Evolutionary conservation across 805 yeast genomes (phyloP), one percentile per base, ranked within the genome.

Genomic region (Dipodascus geniculatus): DNA sequence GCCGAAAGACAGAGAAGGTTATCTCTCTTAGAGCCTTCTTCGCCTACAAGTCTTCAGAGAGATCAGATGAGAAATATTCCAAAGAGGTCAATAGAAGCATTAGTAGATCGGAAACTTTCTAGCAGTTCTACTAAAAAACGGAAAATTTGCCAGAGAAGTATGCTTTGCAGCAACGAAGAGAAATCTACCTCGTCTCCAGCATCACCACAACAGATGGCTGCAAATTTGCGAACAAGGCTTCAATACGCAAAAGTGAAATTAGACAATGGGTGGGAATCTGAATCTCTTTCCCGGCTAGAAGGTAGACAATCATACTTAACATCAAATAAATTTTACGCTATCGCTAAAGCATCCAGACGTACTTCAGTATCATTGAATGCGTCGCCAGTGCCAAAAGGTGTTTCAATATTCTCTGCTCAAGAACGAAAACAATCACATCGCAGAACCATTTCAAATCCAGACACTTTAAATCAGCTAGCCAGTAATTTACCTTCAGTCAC

Each of bases 171-270:
- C 20, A 38, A 38, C 6, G 8, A 38, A n/a, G 20, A 4, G 20
- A 38, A n/a, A 17, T n/a, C 20, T 4, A n/a, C 44, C 14, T 4
- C 6, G 44, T 38, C 44, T 38, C 44, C 44, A 14, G 14, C 44
- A 6, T 38, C 44, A 6, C 44, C 44, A 14, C 11, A 38, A 17
- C 44, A 86, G 1, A 70, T 64, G 4, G 67, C 85, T 2, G 63
- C 65, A n/a, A 60, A 56, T 50, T 48, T 60, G 44, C 52, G 57
- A 22, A 58, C 54, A 22, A 53, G 55, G 33, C 48, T 54, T 20
- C 31, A 54, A 17, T 59, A 49, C 48, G 60, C 59, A n/a, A 50
- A 56, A 23, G 22, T 54, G 28, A 56, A 58, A 51, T 44, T 57
- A 9, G 55, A 54, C 23, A 55, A 52, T 9, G 58, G 59, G 9